Conservation (phyloP, 177 flowering plant species). For the Vitis hybrid region DNA sequence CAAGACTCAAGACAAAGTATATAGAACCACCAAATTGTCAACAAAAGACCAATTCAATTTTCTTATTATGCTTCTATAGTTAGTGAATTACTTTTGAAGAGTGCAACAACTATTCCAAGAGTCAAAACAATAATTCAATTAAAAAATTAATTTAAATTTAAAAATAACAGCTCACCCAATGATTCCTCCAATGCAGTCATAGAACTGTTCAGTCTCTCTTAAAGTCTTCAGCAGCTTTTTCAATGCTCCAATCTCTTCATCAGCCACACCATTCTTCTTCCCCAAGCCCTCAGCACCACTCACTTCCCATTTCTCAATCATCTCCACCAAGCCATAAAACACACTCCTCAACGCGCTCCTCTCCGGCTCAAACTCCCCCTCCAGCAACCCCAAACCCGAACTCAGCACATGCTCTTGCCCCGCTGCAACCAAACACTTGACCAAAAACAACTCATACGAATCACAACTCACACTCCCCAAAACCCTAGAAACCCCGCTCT, state of each 20-base stretch:
- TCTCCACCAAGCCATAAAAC: constrained; percentile 58
- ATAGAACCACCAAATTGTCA: not conserved
- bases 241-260: constrained; percentile 38
- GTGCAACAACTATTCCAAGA: not conserved
- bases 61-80: too few species aligned
- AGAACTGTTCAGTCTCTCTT: constrained; percentile 66
- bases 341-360: constrained; percentile 59
- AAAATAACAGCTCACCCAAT: constrained; percentile 58
- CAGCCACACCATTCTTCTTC: constrained; percentile 14
- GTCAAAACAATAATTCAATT: not conserved
- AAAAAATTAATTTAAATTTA: not conserved
- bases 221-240: constrained; percentile 55
- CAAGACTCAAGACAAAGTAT: not conserved
- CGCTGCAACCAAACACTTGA: constrained; percentile 85
- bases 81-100: too few species aligned
- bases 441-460: constrained; percentile 43
- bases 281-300: constrained; percentile 13
- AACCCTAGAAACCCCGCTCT: constrained; percentile 31
- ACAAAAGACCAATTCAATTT: too few species aligned
- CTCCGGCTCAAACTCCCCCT: constrained; percentile 24
- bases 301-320: constrained; percentile 71
- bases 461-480: constrained; percentile 30
- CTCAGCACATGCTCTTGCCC: constrained; percentile 81
- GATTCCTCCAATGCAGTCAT: constrained; percentile 94
- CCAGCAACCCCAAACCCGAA: constrained; percentile 20